Evolutionary conservation across 352 stramenopile species (phyloP).

Genomic region (Globisporangium middletonii): DNA sequence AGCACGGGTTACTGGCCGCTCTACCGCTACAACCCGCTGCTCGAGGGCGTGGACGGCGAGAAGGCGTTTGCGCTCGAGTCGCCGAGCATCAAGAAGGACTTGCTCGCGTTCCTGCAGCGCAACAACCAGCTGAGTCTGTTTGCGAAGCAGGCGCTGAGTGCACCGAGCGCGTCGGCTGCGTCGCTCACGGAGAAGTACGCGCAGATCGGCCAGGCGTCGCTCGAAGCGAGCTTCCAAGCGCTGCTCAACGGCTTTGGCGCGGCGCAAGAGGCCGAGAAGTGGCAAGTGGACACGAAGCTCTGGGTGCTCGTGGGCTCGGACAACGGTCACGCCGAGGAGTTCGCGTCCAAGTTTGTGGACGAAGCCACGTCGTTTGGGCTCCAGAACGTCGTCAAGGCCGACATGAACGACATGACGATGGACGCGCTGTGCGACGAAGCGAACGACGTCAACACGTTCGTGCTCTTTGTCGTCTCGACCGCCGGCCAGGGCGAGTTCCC

Average conservation of each 20-base stretch:
- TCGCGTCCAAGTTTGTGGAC: conserved; percentile 65
- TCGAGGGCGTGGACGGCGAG: conserved; percentile 73
- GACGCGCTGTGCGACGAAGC: conserved; percentile 62
- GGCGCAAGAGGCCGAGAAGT: conserved; percentile 31
- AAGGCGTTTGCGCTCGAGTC: conserved; percentile 89
- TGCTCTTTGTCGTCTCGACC: conserved; percentile 75
- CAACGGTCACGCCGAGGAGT: conserved; percentile 68
- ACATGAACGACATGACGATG: conserved; percentile 80
- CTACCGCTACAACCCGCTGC: conserved; percentile 89
- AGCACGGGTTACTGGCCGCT: conserved; percentile 88
- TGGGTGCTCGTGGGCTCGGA: conserved; percentile 71
- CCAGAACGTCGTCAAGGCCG: conserved; percentile 74
- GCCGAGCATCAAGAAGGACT: conserved; percentile 88
- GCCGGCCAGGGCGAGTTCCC: conserved; percentile 78
- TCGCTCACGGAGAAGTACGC: conserved; percentile 69
- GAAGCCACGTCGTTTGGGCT: conserved; percentile 62
- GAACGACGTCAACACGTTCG: conserved; percentile 65
- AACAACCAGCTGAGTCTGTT: conserved; percentile 90
- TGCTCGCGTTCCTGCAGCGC: conserved; percentile 84
- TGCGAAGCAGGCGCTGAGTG: conserved; percentile 64
- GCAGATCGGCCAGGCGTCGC: conserved; percentile 71
- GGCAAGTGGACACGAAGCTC: conserved; percentile 70
- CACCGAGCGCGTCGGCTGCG: conserved; percentile 13
- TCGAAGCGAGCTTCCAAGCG: conserved; percentile 79
- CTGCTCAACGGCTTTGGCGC: conserved; percentile 65